Base-by-base conservation (phyloP, 805 yeast genomes). In the Danielia reshetovae region DNA sequence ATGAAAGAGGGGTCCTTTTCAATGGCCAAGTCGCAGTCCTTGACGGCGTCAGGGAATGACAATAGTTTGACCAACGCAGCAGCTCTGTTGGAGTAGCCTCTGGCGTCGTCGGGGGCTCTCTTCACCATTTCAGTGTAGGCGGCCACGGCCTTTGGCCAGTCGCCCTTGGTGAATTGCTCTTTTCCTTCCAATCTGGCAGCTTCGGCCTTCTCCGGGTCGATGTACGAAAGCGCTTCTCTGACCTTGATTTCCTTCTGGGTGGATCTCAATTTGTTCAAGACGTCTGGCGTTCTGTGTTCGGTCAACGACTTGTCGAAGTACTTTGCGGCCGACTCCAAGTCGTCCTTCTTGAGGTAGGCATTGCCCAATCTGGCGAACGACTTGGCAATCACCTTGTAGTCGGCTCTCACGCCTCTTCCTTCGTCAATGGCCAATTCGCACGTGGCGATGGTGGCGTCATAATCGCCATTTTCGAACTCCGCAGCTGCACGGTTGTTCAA, bases 401-500 rank as follows among this genome's bases (percentile, higher is more conserved):
- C 97, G 11, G 96, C 89, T 63, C 94, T 85, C 59, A 74, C 52
- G 49, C 82, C 90, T 67, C 96, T 78, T 46, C 96, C 96, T 59
- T 85, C 79, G 27, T 86, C 96, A 43, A 90, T 75, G 17, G 98
- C 97, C 32, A 65, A 63, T 49, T 76, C 67, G 60, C 96, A 82
- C 4, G 97, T 86, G 40, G 72, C 64, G 46, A 93, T 85, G 26
- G 96, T 89, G 8, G 80, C 64, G 38, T 88, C 96, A 53, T 75
- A 85, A 54, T 88, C 96, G 43, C 93, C 96, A 61, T 89, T 87
- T 67, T 93, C 99, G 55, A 65, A 93, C 65, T 93, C 96, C 22
- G 98, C 99, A 38, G 99, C 97, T 25, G 98, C 93, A 54, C 94
- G 79, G 72, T 93, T 93, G 71, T 94, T 93, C 59, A 93, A 73